Percentiles rank a stretch among this genome's conserved stretches.
Conservation (phyloP, 2,329 filamentous ascomycete genomes). For the Hypoxylon sp. region DNA sequence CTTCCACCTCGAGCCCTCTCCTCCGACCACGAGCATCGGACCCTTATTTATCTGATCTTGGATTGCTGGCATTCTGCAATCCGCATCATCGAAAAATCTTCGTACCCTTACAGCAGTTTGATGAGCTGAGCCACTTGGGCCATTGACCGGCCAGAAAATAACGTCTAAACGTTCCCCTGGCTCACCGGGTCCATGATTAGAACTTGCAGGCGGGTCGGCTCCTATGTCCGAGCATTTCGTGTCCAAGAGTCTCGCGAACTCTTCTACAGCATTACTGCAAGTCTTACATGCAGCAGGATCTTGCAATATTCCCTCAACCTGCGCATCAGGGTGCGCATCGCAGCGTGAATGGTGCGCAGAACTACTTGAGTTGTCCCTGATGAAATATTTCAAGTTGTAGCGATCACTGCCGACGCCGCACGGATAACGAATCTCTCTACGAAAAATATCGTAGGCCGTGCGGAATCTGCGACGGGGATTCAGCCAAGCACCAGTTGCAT, state of each 20-base stretch:
- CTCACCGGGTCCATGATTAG: no score
- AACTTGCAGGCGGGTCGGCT: no score
- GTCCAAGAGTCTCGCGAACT: not conserved
- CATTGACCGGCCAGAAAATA: not conserved
- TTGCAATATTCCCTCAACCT: not conserved
- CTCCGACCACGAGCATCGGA: not conserved
- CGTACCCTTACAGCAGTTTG: not conserved
- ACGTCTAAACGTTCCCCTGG: not conserved
- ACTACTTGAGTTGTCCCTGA: not conserved
- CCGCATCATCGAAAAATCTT: not conserved
- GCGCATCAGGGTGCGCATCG: not conserved
- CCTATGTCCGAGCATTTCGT: not conserved
- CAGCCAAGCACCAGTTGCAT: not conserved
- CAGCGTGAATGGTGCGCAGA: not conserved
- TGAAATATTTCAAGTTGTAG: not conserved
- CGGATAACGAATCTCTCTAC: not conserved
- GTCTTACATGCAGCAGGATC: not conserved
- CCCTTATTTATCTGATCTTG: not conserved
- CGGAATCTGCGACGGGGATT: not conserved
- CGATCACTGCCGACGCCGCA: not conserved
- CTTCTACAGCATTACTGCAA: not conserved
- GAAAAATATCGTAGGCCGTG: not conserved
- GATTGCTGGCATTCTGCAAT: no score
- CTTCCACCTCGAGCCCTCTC: not conserved
- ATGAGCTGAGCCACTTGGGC: not conserved